Evolutionary conservation across 192 early-diverging fungal species (phyloP), one percentile per base, ranked within the genome.

Genomic region (Backusella luteola): DNA sequence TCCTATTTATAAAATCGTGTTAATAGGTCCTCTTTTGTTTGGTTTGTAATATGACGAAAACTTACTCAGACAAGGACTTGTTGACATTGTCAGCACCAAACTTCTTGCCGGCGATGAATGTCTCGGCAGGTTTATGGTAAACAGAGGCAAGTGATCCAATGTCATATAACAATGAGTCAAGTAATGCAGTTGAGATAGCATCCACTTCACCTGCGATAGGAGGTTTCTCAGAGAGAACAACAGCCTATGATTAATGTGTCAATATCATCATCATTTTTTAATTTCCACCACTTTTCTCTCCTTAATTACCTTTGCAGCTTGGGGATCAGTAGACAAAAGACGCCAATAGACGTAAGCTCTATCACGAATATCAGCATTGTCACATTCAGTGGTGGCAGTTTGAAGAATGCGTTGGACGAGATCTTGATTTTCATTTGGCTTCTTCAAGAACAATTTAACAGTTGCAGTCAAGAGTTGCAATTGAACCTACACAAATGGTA

Each of bases 291-390:
- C 36, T 26, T 74, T n/a, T 66, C 41, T 63, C 41, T 63, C 21
- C 66, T 35, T 70, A 7, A 34, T 76, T 77, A 91, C 90, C 87
- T 97, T 96, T 17, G 97, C 97, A 6, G 95, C 93, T 76, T 95
- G 90, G 7, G 98, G 98, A 83, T 96, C 93, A 21, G 96, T 94
- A 4, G 95, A 96, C 3, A 99, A 85, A 73, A 99, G 85, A 71
- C 98, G 88, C 98, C 98, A 99, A 86, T 99, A 99, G 44, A 99
- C 87, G 78, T 96, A 99, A 6, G 96, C 97, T 19, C 98, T 89
- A 78, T 99, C 98, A 34, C 98, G 89, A 34, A 98, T 93, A 81
- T 99, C 98, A 8, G 97, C 95, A 80, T 97, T 97, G 73, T 98
- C 95, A 75, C 90, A 92, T 67, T 91, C 92, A 73, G 93, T 90